Evolutionary conservation across 169 alveolate genomes (phyloP), one percentile per base, ranked within the genome.

Genomic region (Plasmodium vivax): DNA sequence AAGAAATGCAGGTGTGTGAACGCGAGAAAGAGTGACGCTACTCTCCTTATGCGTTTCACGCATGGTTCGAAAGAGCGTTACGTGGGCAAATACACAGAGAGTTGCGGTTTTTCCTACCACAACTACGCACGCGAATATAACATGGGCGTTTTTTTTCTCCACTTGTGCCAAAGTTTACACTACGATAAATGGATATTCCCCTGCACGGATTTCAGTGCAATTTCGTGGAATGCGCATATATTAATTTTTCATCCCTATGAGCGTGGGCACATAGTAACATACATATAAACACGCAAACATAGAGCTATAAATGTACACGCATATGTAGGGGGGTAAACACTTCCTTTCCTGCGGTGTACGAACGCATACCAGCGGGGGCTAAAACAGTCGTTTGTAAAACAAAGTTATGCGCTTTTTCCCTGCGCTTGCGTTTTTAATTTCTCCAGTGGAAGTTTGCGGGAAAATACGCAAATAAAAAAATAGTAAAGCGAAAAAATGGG

Each of bases 391-490:
- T 27, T 7, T 19, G 14, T 62, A 62, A 62, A 79, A 34, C 54
- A 14, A 54, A 79, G 3, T 36, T 32, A 79, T 79, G 84, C 32
- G 84, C 45, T 79, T 41, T 79, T 41, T 19, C 10, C 51, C 16
- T n/a, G 23, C 62, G 54, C 8, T 41, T 30, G 38, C 51, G 71
- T 79, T 19, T 30, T 79, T 36, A 79, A 7, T 79, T 79, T 79
- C 72, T 79, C 45, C 32, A 41, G 36, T 16, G 72, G 30, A 79
- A 41, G 30, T 27, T 16, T 79, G 51, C n/a, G 62, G 54, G 7
- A 30, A 79, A 79, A 38, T 79, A 79, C 16, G 75, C 34, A 62
- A 62, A 62, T 62, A 62, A 62, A 62, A 62, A 62, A 62, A 75
- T 36, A 75, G 8, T 32, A 75, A 30, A 75, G 45, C 0, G 45